These are phyloP conservation scores for Neurospora sp. DNA, from an alignment of 2,329 filamentous ascomycete species.

Conservation along the genomic window DNA sequence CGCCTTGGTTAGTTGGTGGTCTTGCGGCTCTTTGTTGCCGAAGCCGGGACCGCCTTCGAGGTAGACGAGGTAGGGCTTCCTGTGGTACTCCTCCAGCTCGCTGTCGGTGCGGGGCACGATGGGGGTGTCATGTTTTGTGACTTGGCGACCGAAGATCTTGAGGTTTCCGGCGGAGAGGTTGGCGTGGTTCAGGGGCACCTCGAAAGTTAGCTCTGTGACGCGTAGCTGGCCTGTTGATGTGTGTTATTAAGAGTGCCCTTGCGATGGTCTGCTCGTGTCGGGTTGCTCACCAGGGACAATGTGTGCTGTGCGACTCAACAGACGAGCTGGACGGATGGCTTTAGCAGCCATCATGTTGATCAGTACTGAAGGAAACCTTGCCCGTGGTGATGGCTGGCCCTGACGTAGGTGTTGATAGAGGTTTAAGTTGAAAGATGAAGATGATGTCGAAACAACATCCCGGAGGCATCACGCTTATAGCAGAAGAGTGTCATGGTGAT, in stretches of 20 bases:
- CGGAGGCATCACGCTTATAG: not conserved
- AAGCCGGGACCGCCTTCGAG: constrained; percentile 82
- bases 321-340: constrained; percentile 26
- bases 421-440: not conserved
- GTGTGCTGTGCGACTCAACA: constrained; percentile 22
- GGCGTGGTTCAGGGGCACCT: constrained; percentile 72
- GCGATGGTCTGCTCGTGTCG: not conserved
- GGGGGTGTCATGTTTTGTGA: constrained; percentile 53
- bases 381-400: not conserved
- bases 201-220: constrained; percentile 76
- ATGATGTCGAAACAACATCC: not conserved
- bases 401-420: not conserved
- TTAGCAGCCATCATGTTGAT: not conserved
- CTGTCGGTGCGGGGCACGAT: constrained; percentile 36
- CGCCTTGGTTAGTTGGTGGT: constrained; percentile 57
- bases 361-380: not conserved
- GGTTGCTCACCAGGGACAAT: constrained; percentile 13
- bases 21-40: constrained; percentile 64
- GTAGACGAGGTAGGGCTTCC: constrained; percentile 56
- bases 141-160: constrained; percentile 68
- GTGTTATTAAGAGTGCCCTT: not conserved
- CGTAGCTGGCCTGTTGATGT: constrained; percentile 52
- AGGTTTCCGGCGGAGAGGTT: constrained; percentile 51
- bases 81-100: constrained; percentile 15
- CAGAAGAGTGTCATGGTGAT: not conserved